Evolutionary conservation across 2,329 filamentous ascomycete genomes (phyloP), one percentile per base, ranked within the genome.

Genomic region (Lachnellula hyalina): DNA sequence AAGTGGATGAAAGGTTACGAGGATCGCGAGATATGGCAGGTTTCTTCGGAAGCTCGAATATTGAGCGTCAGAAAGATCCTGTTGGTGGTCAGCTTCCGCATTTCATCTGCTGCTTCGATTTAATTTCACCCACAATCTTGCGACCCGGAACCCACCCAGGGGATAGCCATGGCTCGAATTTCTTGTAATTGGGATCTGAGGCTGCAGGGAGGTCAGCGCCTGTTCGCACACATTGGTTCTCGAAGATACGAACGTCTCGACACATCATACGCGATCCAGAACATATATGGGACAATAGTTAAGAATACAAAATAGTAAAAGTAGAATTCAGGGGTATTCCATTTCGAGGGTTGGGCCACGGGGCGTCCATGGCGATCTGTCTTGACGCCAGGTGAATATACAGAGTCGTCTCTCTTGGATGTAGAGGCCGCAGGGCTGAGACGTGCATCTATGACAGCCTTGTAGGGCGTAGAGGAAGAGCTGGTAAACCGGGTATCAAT

Each of bases 71-170:
- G 91, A 94, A 60, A 91, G 85, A 73, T 99, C 94, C 87, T 91
- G 59, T 3, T 15, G 38, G 4, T 8, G 53, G 55, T 64, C 49
- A 66, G 56, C 57, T 52, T 45, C 12, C 46, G 21, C 15, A 2
- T 42, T 32, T 17, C 3, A 35, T n/a, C 34, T 21, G 25, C n/a
- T 2, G 42, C 23, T 40, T 28, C 11, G 8, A 2, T 17, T 25
- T 4, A 15, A 60, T 17, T 25, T 4, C 17, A 60, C 83, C 66
- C 77, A 90, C 88, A 59, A 97, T 90, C 79, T 90, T 90, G 56
- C 93, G 87, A 25, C 93, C 93, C 7, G 87, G 88, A 54, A 99
- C 88, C 94, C 94, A 99, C 63, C 94, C 95, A 8, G 84, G 79
- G 2, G 84, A 85, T 15, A 99, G 80, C 40, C 86, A 76, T 56